Evolutionary conservation across 176 grass and related monocot genomes (phyloP), one percentile per base, ranked within the genome.

Genomic region (Ensete glaucum): DNA sequence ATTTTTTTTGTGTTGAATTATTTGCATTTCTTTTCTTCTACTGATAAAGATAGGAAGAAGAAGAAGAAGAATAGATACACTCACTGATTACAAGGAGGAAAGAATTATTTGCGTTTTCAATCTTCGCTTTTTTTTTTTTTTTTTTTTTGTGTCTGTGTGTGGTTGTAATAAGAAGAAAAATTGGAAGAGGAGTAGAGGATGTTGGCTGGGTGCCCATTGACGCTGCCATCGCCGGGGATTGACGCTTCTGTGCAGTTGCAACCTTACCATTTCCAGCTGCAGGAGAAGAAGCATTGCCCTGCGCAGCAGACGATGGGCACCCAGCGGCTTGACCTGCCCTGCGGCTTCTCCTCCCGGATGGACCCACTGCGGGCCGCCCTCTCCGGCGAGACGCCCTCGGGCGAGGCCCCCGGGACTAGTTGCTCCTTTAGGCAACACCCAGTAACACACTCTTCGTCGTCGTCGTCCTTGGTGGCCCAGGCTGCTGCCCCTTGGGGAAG

Each of bases 161-260:
- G 26, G 43, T 71, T 72, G 78, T 10, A 53, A 23, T 10, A 11
- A 43, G 24, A 48, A 43, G 14, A 59, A 15, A 52, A 76, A 75
- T 34, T 20, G 56, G 55, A 56, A 72, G 64, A 80, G 34, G 10
- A 62, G 53, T 79, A 85, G 83, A 85, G 87, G 82, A 96, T 96
- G 92, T 96, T 96, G 92, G 92, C 89, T 74, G 92, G 89, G 79
- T 96, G 85, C 89, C 79, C 88, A 62, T 62, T n/a, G 20, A 8
- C 57, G 57, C 57, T 62, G 54, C 83, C 84, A 25, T 90, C 85
- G 79, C 83, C 88, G 67, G 81, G 83, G 62, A 85, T 67, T 63
- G 83, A 85, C n/a, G 74, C 76, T 43, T 62, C 74, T 2, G 55
- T 76, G 56, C 73, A 75, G 24, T 75, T 75, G 12, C 57, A 62